Conservation (phyloP, 192 early-diverging fungal genomes). For the Dimargaris cristalligena region DNA sequence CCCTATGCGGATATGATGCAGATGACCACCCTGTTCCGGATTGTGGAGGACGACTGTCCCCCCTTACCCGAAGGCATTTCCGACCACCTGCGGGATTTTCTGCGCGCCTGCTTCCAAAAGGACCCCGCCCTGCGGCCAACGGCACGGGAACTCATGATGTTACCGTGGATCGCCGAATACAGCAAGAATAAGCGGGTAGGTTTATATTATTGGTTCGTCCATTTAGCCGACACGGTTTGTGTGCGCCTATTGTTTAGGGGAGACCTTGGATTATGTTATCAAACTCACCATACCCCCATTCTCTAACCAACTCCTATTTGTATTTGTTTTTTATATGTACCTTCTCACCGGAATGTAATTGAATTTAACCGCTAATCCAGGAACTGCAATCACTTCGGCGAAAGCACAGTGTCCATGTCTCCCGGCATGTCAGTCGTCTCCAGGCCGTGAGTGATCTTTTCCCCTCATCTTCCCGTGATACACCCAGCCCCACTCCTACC, state of each 20-base stretch:
- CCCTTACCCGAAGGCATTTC: conserved; percentile 71
- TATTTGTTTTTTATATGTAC: too few relatives aligned
- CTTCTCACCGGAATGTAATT: too few relatives aligned
- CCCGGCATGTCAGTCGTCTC: conserved; percentile 9
- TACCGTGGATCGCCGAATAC: conserved; percentile 52
- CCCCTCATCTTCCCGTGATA: neutral
- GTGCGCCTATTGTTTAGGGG: too few relatives aligned
- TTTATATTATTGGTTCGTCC: too few relatives aligned
- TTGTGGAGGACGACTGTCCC: conserved; percentile 81
- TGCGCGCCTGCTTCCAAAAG: conserved; percentile 73
- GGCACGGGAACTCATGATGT: conserved; percentile 50
- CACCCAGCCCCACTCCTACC: neutral
- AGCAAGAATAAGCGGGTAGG: conserved; percentile 24
- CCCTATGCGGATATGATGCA: conserved; percentile 72
- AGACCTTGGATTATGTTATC: too few relatives aligned
- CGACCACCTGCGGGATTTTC: conserved; percentile 60
- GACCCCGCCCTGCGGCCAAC: conserved; percentile 52
- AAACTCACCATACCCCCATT: too few relatives aligned
- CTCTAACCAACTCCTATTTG: too few relatives aligned
- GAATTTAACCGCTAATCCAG: too few relatives aligned
- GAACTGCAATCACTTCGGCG: conserved; percentile 31
- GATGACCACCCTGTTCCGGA: conserved; percentile 85
- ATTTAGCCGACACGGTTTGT: too few relatives aligned
- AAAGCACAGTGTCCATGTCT: conserved; percentile 30
- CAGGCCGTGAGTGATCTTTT: neutral